Base-by-base conservation (phyloP, 345 rosid genomes). In the Durio zibethinus region DNA sequence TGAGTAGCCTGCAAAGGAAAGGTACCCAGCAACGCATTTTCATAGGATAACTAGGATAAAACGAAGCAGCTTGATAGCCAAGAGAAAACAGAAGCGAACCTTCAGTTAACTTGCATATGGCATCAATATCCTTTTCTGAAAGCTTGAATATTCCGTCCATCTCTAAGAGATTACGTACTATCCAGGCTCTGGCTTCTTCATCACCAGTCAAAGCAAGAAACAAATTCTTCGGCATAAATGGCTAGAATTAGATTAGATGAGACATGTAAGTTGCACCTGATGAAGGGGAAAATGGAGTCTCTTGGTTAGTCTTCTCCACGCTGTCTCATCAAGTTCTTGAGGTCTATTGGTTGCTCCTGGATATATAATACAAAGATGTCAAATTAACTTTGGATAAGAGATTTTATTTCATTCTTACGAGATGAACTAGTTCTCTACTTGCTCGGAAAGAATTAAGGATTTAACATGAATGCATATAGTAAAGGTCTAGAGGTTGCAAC, bases 311-410 rank as follows among this genome's bases (percentile, higher is more conserved):
- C 98, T 88, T 78, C 98, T 93, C 79, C 99, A 82, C 48, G 99
- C 99, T 68, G 98, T 97, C 83, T 96, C 98, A 86, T 96, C 98
- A 31, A 96, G 97, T 85, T 96, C 99, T 83, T 96, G 99, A 68
- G 99, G 98, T 78, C 98, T 87, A 86, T 93, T 96, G 56, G 98
- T 93, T 73, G 99, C 99, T 80, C 99, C 97, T 96, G 83, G 35
- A 84, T 73, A 50, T 16, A 50, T 5, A 53, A 83, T 57, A 52
- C 56, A 59, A 27, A 86, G 57, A 78, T 20, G 73, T 9, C 18
- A n/a, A n/a, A n/a, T n/a, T 29, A 61, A 29, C 10, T 60, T 67
- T 4, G 15, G 11, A 57, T 57, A 21, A 23, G 62, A 25, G 33
- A 47, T 70, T 69, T 27, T 10, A 25, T 29, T 69, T 45, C 73